These are phyloP conservation scores for Exophiala aquamarina DNA, from an alignment of 2,329 filamentous ascomycete genomes.

Conservation along the genomic window DNA sequence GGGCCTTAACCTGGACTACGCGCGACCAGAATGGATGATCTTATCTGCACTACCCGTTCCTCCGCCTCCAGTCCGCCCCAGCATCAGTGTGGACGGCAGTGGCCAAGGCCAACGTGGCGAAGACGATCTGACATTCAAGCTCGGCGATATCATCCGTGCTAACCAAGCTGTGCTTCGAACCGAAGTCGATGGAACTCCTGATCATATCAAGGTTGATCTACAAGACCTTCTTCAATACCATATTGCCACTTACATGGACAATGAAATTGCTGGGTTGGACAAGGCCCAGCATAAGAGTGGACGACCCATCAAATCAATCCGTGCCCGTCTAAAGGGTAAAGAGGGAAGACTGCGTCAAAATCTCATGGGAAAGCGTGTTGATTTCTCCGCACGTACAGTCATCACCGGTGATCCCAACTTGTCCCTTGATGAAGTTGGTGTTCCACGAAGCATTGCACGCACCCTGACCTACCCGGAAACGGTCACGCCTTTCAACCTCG, in stretches of 20 bases:
- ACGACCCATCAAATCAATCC: slow-evolving; percentile 92
- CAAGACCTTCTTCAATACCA: slow-evolving; percentile 93
- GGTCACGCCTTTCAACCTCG: slow-evolving; percentile 96
- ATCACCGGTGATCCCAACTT: slow-evolving; percentile 98
- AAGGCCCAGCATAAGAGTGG: slow-evolving; percentile 96
- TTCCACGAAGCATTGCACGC: slow-evolving; percentile 87
- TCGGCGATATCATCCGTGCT: slow-evolving; percentile 96
- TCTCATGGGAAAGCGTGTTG: slow-evolving; percentile 99
- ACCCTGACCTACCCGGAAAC: slow-evolving; percentile 96
- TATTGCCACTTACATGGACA: slow-evolving; percentile 99
- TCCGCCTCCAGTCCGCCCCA: slow-evolving; percentile 90
- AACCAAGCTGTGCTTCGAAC: slow-evolving; percentile 93
- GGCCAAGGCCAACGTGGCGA: slow-evolving; percentile 91
- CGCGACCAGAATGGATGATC: slow-evolving; percentile 97
- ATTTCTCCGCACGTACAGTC: slow-evolving; percentile 98
- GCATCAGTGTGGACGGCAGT: slow-evolving; percentile 94
- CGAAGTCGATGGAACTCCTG: slow-evolving; percentile 85
- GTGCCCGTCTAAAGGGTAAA: slow-evolving; percentile 97
- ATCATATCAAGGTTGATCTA: slow-evolving; percentile 88
- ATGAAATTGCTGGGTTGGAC: slow-evolving; percentile 93
- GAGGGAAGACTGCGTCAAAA: slow-evolving; percentile 97
- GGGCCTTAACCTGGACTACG: slow-evolving; percentile 91
- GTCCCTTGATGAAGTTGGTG: slow-evolving; percentile 94
- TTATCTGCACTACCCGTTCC: slow-evolving; percentile 92
- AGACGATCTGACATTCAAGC: slow-evolving; percentile 98